Base-by-base conservation (phyloP, 805 yeast species). In the Zygotorulaspora chibaensis region DNA sequence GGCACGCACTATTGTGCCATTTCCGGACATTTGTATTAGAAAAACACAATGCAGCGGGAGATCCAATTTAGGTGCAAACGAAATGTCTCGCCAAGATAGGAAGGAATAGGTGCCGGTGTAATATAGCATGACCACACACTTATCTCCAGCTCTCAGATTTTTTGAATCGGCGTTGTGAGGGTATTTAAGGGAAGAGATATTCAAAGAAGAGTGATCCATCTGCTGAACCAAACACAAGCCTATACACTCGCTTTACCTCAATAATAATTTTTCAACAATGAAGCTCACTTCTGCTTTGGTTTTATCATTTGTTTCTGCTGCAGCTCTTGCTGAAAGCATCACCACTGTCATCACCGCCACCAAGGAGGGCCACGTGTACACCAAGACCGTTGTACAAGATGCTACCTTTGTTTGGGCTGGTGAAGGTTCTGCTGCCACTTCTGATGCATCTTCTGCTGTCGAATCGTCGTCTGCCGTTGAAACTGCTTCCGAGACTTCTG, bases 351-450 rank as follows among this genome's bases (percentile, higher is more conserved):
- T 45, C 25, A 45, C 48, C 3, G 45, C 48, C 7, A 40, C 48
- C 31, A 45, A 45, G 35, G 28, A 45, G n/a, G 48, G 48, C 34
- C 38, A 45, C 17, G 48, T 45, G 34, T 45, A 45, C 44, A 45
- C 48, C 40, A 45, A 45, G 44, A 45, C 48, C 25, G 28, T 45
- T 28, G 27, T 38, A n/a, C 40, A 40, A 34, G 48, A 40, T n/a
- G 40, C 48, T 33, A 35, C 44, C 13, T 40, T 35, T 34, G 39
- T 27, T 35, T 40, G 44, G 44, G 29, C 26, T 9, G 44, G 44
- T 31, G 44, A 40, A 17, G 44, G 39, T 7, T 31, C 38, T 18
- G 17, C 17, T n/a, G n/a, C 38, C 8, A 13, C 35, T 9, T 18
- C 44, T n/a, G n/a, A 27, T 13, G 10, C 35, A 3, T 18, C 44